Base-by-base conservation (phyloP, 2,329 filamentous ascomycete species). In the Achaetomium macrosporum region DNA sequence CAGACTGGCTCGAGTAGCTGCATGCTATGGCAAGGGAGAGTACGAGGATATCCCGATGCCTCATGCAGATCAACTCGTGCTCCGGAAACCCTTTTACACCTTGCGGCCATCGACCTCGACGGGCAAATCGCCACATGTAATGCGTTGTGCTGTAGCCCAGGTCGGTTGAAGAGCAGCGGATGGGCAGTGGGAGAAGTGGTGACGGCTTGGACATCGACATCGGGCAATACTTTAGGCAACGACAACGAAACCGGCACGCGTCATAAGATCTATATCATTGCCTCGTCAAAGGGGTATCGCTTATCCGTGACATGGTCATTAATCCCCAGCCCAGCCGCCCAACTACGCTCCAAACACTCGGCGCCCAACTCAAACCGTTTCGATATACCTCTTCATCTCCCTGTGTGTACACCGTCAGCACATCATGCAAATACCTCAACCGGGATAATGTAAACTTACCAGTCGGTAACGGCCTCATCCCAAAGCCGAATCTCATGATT, bases 401-500 rank as follows among this genome's bases (percentile, higher is more conserved):
- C 85, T 87, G 58, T 9, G 37, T 37, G 9, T 0, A 2, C 17
- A 2, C 17, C 8, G 57, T 61, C 57, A 66, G 54, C 47, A 43
- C 16, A 29, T 19, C 7, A n/a, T 30, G 35, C 12, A n/a, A 37
- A 16, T 15, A n/a, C 30, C 10, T 9, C 15, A 40, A 46, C 44
- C n/a, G 36, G 15, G 17, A 4, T 19, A 15, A 29, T 3, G 25
- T 19, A 10, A 47, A 83, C 87, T 69, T 77, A 92, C 90, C 92
- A 97, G 69, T 97, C 93, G 17, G 93, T 97, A 6, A 97, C 92
- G 2, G 91, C 91, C 69, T 97, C 92, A 63, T 97, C 91, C 87
- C 88, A 99, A 17, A 96, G 71, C 56, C 88, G 76, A 54, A 93
- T 79, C 71, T 99, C 93, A 70, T 99, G 91, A 68, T 95, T 86